phyloP scores from a whole-genome alignment of 176 grass and related monocot genomes.

The Coix lacrymajobi region DNA sequence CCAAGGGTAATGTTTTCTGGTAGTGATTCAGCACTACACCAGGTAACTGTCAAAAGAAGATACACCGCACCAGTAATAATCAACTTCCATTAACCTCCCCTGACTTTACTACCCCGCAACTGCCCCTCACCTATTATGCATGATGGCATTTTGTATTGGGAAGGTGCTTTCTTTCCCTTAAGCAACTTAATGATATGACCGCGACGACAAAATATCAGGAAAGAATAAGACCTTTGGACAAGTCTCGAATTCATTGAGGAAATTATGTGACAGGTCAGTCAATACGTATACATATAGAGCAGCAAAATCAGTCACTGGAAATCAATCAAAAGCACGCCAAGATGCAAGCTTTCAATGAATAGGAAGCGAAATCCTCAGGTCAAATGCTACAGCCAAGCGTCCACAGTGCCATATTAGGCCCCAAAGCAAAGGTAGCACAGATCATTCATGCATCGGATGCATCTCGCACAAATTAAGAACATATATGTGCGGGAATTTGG shows the following conservation, averaged over 20 bases:
- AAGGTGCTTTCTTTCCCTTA: not conserved
- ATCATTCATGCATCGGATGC: not conserved
- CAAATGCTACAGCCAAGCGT: not conserved
- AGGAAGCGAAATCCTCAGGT: not conserved
- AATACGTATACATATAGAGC: not conserved
- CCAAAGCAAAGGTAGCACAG: not conserved
- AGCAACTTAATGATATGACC: not conserved
- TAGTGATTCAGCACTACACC: not conserved
- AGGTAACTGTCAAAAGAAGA: not conserved
- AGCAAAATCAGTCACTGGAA: not conserved
- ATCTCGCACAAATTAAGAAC: not conserved
- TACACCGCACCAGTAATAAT: not conserved
- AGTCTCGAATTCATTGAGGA: not conserved
- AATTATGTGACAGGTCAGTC: not conserved
- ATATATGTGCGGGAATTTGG: too few relatives aligned
- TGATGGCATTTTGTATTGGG: not conserved
- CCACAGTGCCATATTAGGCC: not conserved
- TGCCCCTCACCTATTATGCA: not conserved
- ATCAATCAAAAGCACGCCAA: not conserved
- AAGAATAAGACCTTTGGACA: not conserved
- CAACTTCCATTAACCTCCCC: not conserved
- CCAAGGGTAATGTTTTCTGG: not conserved
- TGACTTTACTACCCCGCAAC: not conserved
- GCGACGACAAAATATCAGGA: constrained; percentile 19
- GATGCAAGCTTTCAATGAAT: not conserved